Percentiles rank a stretch among this genome's conserved stretches.
Conservation (phyloP, 805 yeast species). For the Yueomyces sp. region DNA sequence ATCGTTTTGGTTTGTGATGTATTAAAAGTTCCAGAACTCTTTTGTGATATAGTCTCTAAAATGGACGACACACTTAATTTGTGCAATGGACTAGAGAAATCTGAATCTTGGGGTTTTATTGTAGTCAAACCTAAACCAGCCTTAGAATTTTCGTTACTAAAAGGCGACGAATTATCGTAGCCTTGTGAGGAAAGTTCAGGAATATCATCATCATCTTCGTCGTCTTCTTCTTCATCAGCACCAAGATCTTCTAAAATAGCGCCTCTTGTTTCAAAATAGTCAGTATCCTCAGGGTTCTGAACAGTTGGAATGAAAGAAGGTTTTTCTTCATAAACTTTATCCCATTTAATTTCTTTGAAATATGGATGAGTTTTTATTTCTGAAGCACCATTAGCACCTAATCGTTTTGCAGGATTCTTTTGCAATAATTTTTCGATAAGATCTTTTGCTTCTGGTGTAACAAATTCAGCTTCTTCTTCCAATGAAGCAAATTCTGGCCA, state of each 20-base stretch:
- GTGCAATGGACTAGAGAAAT: constrained; percentile 7
- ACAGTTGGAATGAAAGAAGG: constrained; percentile 75
- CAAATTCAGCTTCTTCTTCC: constrained; percentile 39
- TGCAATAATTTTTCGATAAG: constrained; percentile 50
- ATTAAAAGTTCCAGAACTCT: constrained; percentile 20
- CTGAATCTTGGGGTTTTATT: constrained; percentile 3
- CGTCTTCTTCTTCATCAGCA: constrained; percentile 10
- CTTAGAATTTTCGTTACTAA: not conserved
- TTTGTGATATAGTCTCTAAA: constrained; percentile 15
- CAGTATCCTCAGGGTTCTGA: constrained; percentile 76
- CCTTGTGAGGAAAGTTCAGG: constrained; percentile 1
- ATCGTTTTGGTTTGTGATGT: constrained; percentile 14
- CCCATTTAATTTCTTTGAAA: constrained; percentile 67
- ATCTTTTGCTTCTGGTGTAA: constrained; percentile 61
- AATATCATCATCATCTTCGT: constrained; percentile 2
- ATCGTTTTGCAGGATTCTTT: constrained; percentile 49
- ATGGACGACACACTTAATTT: constrained; percentile 20
- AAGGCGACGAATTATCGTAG: not conserved
- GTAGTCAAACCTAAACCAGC: constrained; percentile 30
- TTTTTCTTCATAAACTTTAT: constrained; percentile 47
- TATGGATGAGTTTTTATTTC: constrained; percentile 75
- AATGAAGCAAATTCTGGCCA: constrained; percentile 62
- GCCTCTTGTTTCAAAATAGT: constrained; percentile 84
- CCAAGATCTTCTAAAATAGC: constrained; percentile 44
- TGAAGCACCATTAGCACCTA: constrained; percentile 67